Percentiles rank a stretch among this genome's conserved stretches.
phyloP scores from a whole-genome alignment of 108 stramenopile species.

The Stephanodiscus triporus region DNA sequence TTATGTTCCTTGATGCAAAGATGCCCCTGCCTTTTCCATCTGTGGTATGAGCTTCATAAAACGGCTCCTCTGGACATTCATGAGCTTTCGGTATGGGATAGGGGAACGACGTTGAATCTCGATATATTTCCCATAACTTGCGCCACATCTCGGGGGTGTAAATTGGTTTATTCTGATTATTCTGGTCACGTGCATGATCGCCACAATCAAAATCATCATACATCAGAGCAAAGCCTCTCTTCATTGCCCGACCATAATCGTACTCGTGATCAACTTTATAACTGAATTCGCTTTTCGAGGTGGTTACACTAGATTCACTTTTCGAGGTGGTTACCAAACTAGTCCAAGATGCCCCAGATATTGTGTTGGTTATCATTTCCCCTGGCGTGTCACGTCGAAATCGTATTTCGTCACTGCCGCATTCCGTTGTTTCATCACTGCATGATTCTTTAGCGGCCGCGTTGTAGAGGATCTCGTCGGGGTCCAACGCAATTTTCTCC shows the following conservation, averaged over 20 bases:
- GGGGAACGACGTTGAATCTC: conserved; percentile 5
- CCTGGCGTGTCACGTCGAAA: background rate
- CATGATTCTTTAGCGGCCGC: background rate
- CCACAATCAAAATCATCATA: conserved; percentile 8
- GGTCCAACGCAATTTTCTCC: background rate
- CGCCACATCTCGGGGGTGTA: conserved; percentile 14
- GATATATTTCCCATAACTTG: conserved; percentile 18
- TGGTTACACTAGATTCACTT: no score
- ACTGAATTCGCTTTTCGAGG: background rate
- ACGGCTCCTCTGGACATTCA: background rate
- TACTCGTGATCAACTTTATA: background rate
- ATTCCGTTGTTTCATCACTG: conserved; percentile 2
- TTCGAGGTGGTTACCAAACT: background rate
- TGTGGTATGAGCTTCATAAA: conserved; percentile 10
- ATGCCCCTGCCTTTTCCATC: conserved; percentile 25
- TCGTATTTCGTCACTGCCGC: background rate
- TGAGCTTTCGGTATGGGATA: conserved; percentile 9
- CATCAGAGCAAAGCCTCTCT: background rate
- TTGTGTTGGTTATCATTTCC: background rate
- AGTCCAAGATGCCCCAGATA: conserved; percentile 7
- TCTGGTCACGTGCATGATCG: conserved; percentile 6
- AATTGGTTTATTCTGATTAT: conserved; percentile 18
- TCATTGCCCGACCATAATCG: background rate
- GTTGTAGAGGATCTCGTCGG: background rate
- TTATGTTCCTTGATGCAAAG: conserved; percentile 28